These are phyloP conservation scores for Polytrichum formosum DNA, from an alignment of 225 moss, liverwort and hornwort species.

Conservation along the genomic window DNA sequence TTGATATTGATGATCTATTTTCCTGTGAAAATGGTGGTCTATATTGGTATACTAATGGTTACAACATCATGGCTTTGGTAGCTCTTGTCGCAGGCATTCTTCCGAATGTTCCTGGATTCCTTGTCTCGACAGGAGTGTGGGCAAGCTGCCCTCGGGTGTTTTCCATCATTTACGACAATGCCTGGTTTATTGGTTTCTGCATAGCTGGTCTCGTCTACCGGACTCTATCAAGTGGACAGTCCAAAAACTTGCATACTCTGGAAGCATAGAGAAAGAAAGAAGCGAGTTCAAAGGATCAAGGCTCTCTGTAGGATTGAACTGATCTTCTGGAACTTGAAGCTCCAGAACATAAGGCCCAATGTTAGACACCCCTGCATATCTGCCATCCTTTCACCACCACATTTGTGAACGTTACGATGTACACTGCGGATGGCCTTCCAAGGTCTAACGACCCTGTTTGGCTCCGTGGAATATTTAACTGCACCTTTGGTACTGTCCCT, in stretches of 20 bases:
- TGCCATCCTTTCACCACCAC: too few relatives aligned
- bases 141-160: conserved; percentile 39
- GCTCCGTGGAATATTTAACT: too few relatives aligned
- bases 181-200: conserved; percentile 84
- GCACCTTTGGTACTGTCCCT: too few relatives aligned
- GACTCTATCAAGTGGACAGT: conserved; percentile 29
- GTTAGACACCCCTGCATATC: too few relatives aligned
- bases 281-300: neutral
- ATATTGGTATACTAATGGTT: conserved; percentile 82
- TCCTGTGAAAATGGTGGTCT: conserved; percentile 37
- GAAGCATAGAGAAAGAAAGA: conserved; percentile 16
- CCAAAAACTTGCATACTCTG: conserved; percentile 11
- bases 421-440: too few relatives aligned
- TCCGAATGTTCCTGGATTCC: conserved; percentile 77
- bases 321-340: neutral
- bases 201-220: conserved; percentile 57
- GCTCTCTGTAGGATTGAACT: neutral
- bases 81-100: conserved; percentile 64
- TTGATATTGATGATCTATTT: conserved; percentile 61
- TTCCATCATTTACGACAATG: conserved; percentile 59
- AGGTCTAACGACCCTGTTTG: too few relatives aligned
- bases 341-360: too few relatives aligned
- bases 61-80: conserved; percentile 64
- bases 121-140: conserved; percentile 41
- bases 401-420: too few relatives aligned